Evolutionary conservation across 129 eudicot genomes (phyloP).

Genomic region (Chrysanthemum seticuspe): DNA sequence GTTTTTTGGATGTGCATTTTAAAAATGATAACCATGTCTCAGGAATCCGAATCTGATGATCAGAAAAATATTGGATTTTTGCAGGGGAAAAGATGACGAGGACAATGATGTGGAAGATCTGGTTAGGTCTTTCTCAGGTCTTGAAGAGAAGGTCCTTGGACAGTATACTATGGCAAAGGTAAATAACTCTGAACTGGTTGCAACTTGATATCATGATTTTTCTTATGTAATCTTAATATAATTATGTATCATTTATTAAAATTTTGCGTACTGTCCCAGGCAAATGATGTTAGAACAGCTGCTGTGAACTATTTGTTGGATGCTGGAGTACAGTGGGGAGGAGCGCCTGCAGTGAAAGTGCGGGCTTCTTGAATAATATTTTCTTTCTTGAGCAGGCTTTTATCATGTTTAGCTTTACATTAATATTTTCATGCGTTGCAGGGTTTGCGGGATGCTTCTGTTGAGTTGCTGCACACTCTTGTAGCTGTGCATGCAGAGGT

Average conservation of each 20-base stretch:
- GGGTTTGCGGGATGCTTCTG: slow-evolving; percentile 97
- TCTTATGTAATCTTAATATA: neutral
- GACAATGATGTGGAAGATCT: slow-evolving; percentile 72
- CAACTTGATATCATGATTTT: neutral
- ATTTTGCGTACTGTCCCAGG: slow-evolving; percentile 45
- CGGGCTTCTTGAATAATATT: slow-evolving; percentile 18
- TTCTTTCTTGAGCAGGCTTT: neutral
- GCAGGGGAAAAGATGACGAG: slow-evolving; percentile 76
- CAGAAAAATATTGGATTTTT: slow-evolving; percentile 6
- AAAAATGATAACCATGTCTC: neutral
- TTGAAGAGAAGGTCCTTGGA: slow-evolving; percentile 92
- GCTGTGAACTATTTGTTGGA: slow-evolving; percentile 83
- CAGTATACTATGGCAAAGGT: slow-evolving; percentile 93
- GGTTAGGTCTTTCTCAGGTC: slow-evolving; percentile 75
- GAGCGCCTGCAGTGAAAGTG: slow-evolving; percentile 87
- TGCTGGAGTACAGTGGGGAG: slow-evolving; percentile 95
- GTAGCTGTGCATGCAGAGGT: slow-evolving; percentile 99
- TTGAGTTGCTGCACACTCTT: slow-evolving; percentile 82
- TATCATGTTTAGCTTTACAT: slow-evolving; percentile 14
- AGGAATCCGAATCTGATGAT: neutral
- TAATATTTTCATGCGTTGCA: slow-evolving; percentile 29
- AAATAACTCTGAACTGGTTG: slow-evolving; percentile 9
- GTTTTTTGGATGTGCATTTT: slow-evolving; percentile 14
- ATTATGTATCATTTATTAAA: neutral
- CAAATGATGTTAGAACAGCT: slow-evolving; percentile 72